Conservation (phyloP, 306 rosid genomes). For the Heteromeles arbutifolia region DNA sequence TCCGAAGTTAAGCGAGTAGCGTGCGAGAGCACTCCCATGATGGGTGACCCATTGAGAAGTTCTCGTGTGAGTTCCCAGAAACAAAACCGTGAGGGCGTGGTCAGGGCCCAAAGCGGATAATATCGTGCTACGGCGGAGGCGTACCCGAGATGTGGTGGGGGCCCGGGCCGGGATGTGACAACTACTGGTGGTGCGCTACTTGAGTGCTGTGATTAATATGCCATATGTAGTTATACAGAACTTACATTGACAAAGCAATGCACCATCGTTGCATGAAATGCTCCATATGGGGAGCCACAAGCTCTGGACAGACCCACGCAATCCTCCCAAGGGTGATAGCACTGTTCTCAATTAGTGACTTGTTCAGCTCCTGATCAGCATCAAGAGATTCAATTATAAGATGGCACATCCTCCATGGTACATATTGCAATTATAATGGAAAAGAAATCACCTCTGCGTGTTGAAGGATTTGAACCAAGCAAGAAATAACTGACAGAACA, state of each 20-base stretch:
- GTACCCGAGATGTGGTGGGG: too few relatives aligned
- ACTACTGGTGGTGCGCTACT: background rate
- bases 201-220: background rate
- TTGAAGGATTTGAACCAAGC: constrained; percentile 84
- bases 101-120: too few relatives aligned
- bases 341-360: constrained; percentile 85
- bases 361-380: constrained; percentile 65
- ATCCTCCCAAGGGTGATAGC: constrained; percentile 98
- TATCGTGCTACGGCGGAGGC: too few relatives aligned
- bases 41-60: too few relatives aligned
- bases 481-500: constrained; percentile 68
- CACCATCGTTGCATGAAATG: constrained; percentile 98
- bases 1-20: too few relatives aligned
- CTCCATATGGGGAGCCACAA: constrained; percentile 95
- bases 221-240: background rate
- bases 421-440: background rate
- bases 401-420: constrained; percentile 10
- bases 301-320: constrained; percentile 97
- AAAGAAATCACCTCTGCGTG: constrained; percentile 66
- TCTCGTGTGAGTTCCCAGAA: too few relatives aligned
- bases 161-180: too few relatives aligned
- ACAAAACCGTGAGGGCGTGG: too few relatives aligned
- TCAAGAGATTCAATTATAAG: constrained; percentile 22
- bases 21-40: too few relatives aligned
- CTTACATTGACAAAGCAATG: constrained; percentile 83